phyloP scores from a whole-genome alignment of 176 grass and related monocot species.

The Elaeis guineensis region DNA sequence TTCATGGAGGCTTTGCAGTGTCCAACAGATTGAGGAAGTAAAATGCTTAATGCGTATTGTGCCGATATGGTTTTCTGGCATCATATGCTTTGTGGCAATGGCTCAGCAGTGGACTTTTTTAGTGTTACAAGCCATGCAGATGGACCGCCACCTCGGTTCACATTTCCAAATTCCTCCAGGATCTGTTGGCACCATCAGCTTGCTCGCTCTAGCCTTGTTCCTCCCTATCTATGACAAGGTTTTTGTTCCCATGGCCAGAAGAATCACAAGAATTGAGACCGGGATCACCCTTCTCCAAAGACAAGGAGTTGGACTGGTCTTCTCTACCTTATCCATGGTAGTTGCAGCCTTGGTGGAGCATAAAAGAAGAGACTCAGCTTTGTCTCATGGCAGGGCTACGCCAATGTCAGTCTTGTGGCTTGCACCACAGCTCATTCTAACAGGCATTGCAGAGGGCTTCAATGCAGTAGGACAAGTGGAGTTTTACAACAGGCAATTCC shows the following conservation, averaged over 20 bases:
- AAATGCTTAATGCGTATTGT: slow-evolving; percentile 75
- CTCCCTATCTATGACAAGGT: slow-evolving; percentile 53
- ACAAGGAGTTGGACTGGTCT: slow-evolving; percentile 45
- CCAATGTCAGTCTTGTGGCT: slow-evolving; percentile 73
- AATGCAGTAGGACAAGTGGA: slow-evolving; percentile 66
- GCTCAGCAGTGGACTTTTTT: slow-evolving; percentile 60
- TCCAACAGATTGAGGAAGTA: slow-evolving; percentile 70
- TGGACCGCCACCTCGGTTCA: slow-evolving; percentile 49
- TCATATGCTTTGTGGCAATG: slow-evolving; percentile 50
- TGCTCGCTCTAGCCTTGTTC: slow-evolving; percentile 41
- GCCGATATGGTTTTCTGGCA: slow-evolving; percentile 51
- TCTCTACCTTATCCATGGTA: slow-evolving; percentile 57
- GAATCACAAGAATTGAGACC: slow-evolving; percentile 43
- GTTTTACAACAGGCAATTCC: slow-evolving; percentile 84
- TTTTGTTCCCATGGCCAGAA: slow-evolving; percentile 45
- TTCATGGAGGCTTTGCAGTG: slow-evolving; percentile 52
- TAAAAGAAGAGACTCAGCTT: slow-evolving; percentile 50
- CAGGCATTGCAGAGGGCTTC: slow-evolving; percentile 58
- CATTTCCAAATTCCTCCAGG: slow-evolving; percentile 54
- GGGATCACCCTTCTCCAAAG: slow-evolving; percentile 76
- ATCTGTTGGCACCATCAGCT: slow-evolving; percentile 37
- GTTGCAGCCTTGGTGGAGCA: slow-evolving; percentile 53
- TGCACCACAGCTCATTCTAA: slow-evolving; percentile 53
- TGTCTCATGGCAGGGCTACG: slow-evolving; percentile 45
- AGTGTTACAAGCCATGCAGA: slow-evolving; percentile 46